Conservation (phyloP, 169 alveolate species). For the Plasmodium blacklocki region DNA sequence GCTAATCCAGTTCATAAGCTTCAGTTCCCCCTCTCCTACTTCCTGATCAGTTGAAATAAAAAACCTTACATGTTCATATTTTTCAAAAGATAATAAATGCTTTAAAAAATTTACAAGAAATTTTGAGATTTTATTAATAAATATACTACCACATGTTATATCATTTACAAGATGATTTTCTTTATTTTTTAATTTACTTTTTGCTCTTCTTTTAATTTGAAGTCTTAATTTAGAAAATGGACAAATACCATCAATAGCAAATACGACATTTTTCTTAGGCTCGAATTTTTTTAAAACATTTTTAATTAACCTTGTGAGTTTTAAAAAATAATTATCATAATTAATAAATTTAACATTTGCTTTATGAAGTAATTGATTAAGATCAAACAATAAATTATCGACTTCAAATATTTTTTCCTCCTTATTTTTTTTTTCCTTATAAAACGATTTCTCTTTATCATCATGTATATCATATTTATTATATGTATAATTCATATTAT, state of each 20-base stretch:
- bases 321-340: slow-evolving; percentile 57
- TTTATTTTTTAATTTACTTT: slow-evolving; percentile 9
- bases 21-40: slow-evolving; percentile 82
- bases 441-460: too few species aligned
- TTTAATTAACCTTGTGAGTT: slow-evolving; percentile 65
- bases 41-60: slow-evolving; percentile 76
- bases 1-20: slow-evolving; percentile 79
- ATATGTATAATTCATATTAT: too few species aligned
- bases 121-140: slow-evolving; percentile 64
- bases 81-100: slow-evolving; percentile 31
- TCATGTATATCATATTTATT: too few species aligned
- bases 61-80: slow-evolving; percentile 42
- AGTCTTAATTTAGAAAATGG: slow-evolving; percentile 80
- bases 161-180: slow-evolving; percentile 29
- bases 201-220: slow-evolving; percentile 75
- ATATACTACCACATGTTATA: slow-evolving; percentile 79
- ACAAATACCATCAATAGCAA: slow-evolving; percentile 82
- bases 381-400: slow-evolving; percentile 79
- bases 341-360: slow-evolving; percentile 69
- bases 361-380: slow-evolving; percentile 82
- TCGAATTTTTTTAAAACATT: slow-evolving; percentile 60
- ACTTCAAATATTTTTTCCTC: slow-evolving; percentile 11
- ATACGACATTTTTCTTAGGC: slow-evolving; percentile 74
- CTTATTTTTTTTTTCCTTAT: neutral
- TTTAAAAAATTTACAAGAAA: slow-evolving; percentile 71